Percentiles rank a stretch among this genome's conserved stretches.
Conservation (phyloP, 441 rosid genomes). For the Cnidoscolus chayamansa region DNA sequence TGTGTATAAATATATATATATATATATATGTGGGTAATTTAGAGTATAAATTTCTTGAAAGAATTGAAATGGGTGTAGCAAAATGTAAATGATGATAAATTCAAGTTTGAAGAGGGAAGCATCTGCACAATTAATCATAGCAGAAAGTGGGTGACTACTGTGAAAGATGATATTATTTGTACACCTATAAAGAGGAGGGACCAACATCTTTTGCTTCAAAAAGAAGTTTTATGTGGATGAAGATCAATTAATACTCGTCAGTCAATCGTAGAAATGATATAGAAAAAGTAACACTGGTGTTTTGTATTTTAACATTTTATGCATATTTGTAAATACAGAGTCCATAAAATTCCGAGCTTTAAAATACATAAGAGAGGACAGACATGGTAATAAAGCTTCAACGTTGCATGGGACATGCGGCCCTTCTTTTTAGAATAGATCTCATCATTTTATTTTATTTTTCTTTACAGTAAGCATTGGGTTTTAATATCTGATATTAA, state of each 20-base stretch:
- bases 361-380: neutral
- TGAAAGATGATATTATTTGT: neutral
- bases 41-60: too few relatives aligned
- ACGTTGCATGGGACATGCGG: conserved; percentile 16
- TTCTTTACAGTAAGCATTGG: conserved; percentile 18
- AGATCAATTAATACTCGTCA: too few relatives aligned
- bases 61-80: too few relatives aligned
- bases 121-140: neutral
- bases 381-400: conserved; percentile 33
- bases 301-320: too few relatives aligned
- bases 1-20: too few relatives aligned
- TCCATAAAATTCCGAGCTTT: conserved; percentile 31
- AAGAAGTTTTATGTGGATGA: conserved; percentile 26
- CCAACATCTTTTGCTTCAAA: conserved; percentile 55
- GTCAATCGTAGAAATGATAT: too few relatives aligned
- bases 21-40: too few relatives aligned
- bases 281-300: too few relatives aligned
- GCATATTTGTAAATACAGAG: neutral
- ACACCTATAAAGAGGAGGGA: conserved; percentile 2
- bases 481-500: too few relatives aligned
- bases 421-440: conserved; percentile 42
- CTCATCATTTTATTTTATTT: conserved; percentile 19
- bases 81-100: too few relatives aligned
- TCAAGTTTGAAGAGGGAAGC: neutral
- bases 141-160: neutral